These are phyloP conservation scores for Nannizzia gypsea DNA, from an alignment of 2,329 filamentous ascomycete genomes.

Conservation along the genomic window DNA sequence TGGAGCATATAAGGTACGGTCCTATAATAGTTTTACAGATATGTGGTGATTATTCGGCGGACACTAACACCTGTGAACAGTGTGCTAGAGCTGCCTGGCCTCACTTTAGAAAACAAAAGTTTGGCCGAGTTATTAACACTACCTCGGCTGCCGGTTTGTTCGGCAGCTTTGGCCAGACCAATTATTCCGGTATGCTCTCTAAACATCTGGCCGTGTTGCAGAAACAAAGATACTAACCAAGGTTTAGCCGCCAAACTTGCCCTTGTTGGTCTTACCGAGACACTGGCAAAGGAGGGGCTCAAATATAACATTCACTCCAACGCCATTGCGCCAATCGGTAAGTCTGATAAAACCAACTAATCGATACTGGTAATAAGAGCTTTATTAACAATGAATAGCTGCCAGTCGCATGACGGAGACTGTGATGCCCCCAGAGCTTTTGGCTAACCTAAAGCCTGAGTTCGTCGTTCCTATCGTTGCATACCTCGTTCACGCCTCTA, in stretches of 20 bases:
- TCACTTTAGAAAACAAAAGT: slow-evolving; percentile 98
- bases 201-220: background rate
- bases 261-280: slow-evolving; percentile 95
- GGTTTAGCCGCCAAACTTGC: slow-evolving; percentile 71
- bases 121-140: slow-evolving; percentile 90
- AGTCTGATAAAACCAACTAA: slow-evolving; percentile 10
- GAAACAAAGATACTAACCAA: slow-evolving; percentile 17
- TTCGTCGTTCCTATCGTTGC: slow-evolving; percentile 94
- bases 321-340: slow-evolving; percentile 75
- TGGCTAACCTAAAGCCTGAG: slow-evolving; percentile 75
- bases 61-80: slow-evolving; percentile 23
- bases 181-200: slow-evolving; percentile 60
- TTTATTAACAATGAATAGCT: slow-evolving; percentile 38
- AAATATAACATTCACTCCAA: slow-evolving; percentile 98
- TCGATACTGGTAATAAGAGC: background rate
- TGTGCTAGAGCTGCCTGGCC: slow-evolving; percentile 91
- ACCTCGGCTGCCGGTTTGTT: slow-evolving; percentile 92
- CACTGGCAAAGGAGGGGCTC: slow-evolving; percentile 87
- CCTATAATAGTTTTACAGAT: background rate
- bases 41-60: too few relatives aligned
- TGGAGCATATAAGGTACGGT: slow-evolving; percentile 68
- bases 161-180: slow-evolving; percentile 88
- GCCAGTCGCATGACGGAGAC: slow-evolving; percentile 93
- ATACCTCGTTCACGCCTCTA: slow-evolving; percentile 72
- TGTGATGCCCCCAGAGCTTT: slow-evolving; percentile 85